Evolutionary conservation across 2,329 filamentous ascomycete genomes (phyloP).

Genomic region (Diaporthe humulicola): DNA sequence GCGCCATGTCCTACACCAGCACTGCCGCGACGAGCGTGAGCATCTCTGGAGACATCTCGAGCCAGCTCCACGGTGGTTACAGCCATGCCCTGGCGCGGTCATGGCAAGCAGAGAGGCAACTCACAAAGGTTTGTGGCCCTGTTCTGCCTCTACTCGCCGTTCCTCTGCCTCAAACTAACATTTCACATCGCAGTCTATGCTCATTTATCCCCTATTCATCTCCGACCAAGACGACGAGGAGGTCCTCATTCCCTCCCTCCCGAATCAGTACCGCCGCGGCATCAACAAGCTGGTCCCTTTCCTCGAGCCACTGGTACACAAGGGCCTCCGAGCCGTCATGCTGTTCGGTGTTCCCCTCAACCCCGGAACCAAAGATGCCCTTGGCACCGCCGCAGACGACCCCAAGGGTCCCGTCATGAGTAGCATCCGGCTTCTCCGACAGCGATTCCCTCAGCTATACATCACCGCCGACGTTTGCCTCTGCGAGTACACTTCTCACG

Average conservation of each 20-base stretch:
- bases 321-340: constrained; percentile 93
- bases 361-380: constrained; percentile 85
- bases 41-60: constrained; percentile 82
- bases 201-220: constrained; percentile 97
- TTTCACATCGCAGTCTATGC: constrained; percentile 80
- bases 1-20: constrained; percentile 75
- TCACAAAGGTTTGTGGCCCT: constrained; percentile 77
- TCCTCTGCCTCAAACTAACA: constrained; percentile 9
- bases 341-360: constrained; percentile 93
- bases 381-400: constrained; percentile 93
- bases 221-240: constrained; percentile 96
- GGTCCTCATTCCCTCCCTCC: constrained; percentile 88
- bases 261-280: constrained; percentile 89
- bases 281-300: constrained; percentile 88
- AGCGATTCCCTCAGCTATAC: constrained; percentile 90
- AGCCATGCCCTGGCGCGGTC: constrained; percentile 82
- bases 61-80: constrained; percentile 87
- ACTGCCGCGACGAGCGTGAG: constrained; percentile 77
- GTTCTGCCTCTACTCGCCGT: neutral
- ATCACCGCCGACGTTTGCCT: constrained; percentile 95
- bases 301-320: constrained; percentile 87
- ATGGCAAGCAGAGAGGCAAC: constrained; percentile 87
- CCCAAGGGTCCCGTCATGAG: constrained; percentile 92
- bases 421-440: constrained; percentile 85
- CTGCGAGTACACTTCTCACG: constrained; percentile 98